Evolutionary conservation across 768 basidiomycete species (phyloP).

Genomic region (Podaxis carcinomalis): DNA sequence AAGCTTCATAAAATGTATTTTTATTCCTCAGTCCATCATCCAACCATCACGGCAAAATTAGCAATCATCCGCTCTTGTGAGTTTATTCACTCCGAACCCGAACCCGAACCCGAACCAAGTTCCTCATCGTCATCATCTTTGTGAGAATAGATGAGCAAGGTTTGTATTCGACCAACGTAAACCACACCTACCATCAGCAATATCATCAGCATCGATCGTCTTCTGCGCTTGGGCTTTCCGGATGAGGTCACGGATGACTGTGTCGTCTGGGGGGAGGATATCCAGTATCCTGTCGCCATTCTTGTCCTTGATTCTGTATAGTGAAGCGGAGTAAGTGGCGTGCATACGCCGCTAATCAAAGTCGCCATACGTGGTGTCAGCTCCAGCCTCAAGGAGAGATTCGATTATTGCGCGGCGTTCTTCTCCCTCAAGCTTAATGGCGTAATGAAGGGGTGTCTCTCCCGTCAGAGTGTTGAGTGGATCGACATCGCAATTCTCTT

Average conservation of each 20-base stretch:
- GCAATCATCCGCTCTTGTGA: not conserved
- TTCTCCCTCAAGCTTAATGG: constrained; percentile 49
- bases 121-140: constrained; percentile 26
- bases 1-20: not conserved
- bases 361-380: constrained; percentile 57
- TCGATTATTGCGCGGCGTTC: constrained; percentile 54
- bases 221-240: constrained; percentile 49
- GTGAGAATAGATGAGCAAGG: not conserved
- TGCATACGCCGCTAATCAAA: not conserved
- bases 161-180: not conserved
- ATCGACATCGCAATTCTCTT: constrained; percentile 81
- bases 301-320: constrained; percentile 66
- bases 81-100: constrained; percentile 9
- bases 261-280: constrained; percentile 49
- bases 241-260: constrained; percentile 45
- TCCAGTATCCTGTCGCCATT: constrained; percentile 54
- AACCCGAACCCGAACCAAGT: constrained; percentile 21
- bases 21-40: not conserved
- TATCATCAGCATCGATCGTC: constrained; percentile 52
- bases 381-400: constrained; percentile 75
- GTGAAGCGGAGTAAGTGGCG: not conserved
- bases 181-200: constrained; percentile 51
- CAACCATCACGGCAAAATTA: not conserved
- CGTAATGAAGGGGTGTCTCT: constrained; percentile 79
- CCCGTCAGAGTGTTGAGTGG: constrained; percentile 63